Percentiles rank a stretch among this genome's conserved stretches.
phyloP scores from a whole-genome alignment of 2,329 filamentous ascomycete species.

The Cladosporium austrohemisphaericum region DNA sequence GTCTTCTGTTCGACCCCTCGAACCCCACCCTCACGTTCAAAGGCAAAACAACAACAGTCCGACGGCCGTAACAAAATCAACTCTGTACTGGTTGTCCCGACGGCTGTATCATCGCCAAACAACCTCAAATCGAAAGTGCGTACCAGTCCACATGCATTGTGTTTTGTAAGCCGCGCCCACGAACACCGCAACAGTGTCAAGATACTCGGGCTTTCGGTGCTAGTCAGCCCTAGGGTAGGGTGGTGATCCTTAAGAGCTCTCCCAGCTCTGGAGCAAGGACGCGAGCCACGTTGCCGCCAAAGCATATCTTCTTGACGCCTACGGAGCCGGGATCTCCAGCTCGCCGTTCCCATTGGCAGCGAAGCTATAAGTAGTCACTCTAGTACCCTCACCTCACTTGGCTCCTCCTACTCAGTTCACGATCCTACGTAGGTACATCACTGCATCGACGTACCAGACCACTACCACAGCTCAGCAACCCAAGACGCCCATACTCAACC shows the following conservation, averaged over 20 bases:
- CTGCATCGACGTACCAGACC: no score
- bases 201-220: no score
- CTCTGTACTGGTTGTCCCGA: neutral
- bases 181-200: no score
- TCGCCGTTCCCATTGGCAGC: neutral
- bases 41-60: neutral
- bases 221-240: neutral
- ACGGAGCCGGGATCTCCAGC: neutral
- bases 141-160: no score
- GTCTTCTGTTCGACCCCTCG: neutral
- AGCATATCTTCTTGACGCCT: neutral
- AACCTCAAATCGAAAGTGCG: no score
- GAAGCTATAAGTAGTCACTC: conserved; percentile 1
- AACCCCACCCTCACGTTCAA: neutral
- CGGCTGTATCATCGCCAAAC: neutral
- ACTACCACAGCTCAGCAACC: neutral
- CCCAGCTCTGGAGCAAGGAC: neutral
- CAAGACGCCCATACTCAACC: neutral
- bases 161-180: no score
- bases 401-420: no score
- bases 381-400: neutral
- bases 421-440: no score
- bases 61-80: no score
- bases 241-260: neutral
- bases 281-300: neutral